These are phyloP conservation scores for Hygrophila difformis DNA, from an alignment of 257 asterid genomes.

Conservation along the genomic window DNA sequence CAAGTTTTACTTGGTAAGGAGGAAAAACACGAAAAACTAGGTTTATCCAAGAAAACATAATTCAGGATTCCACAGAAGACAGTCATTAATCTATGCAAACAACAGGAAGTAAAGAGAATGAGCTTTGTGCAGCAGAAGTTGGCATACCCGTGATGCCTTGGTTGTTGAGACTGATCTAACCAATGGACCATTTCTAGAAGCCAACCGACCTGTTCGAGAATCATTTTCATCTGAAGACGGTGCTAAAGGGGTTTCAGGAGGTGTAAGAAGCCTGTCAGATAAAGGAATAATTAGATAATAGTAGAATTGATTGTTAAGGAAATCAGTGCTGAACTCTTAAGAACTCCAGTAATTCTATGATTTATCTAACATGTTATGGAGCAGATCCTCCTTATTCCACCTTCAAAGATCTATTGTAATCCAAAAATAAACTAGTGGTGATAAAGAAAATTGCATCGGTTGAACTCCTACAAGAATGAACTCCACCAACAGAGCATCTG, in stretches of 20 bases:
- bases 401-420: not conserved
- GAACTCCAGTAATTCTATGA: not conserved
- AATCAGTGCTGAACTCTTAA: conserved; percentile 1
- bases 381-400: conserved; percentile 4
- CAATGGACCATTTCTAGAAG: conserved; percentile 61
- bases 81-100: no score
- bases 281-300: conserved; percentile 16
- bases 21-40: no score
- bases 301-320: not conserved
- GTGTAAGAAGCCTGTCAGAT: conserved; percentile 88
- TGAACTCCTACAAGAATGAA: no score
- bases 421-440: no score
- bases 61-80: no score
- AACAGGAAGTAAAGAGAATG: conserved; percentile 12
- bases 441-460: no score
- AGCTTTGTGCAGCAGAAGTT: conserved; percentile 6
- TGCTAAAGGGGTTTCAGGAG: conserved; percentile 96
- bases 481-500: no score
- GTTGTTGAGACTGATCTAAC: conserved; percentile 62
- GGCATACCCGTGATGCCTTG: conserved; percentile 87
- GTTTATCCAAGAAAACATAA: no score
- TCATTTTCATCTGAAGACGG: conserved; percentile 66
- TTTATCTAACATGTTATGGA: conserved; percentile 10
- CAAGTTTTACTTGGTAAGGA: conserved; percentile 1
- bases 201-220: conserved; percentile 38